These are phyloP conservation scores for Viridothelium virens DNA, from an alignment of 495 filamentous ascomycete genomes.

Conservation along the genomic window DNA sequence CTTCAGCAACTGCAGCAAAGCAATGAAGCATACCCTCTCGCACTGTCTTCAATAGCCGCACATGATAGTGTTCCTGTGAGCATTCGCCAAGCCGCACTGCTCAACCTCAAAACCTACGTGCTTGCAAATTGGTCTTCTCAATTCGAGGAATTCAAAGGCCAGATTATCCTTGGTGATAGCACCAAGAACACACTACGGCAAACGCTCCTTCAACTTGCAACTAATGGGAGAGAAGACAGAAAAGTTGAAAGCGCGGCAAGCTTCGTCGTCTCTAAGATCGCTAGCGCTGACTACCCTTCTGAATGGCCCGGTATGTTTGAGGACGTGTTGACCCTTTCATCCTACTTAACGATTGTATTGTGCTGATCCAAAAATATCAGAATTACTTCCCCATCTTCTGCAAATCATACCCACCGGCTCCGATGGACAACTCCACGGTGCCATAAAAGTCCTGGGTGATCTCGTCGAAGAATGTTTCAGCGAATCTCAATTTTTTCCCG, in stretches of 20 bases:
- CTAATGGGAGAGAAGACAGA: conserved; percentile 65
- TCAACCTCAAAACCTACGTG: conserved; percentile 73
- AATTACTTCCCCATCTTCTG: conserved; percentile 71
- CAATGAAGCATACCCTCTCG: conserved; percentile 67
- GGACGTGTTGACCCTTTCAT: not conserved
- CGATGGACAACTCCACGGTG: conserved; percentile 76
- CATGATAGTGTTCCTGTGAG: conserved; percentile 61
- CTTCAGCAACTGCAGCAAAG: conserved; percentile 53
- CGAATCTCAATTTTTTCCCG: conserved; percentile 87
- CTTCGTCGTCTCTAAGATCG: conserved; percentile 92
- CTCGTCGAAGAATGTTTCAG: conserved; percentile 86
- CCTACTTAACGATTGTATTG: not conserved
- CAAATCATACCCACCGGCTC: conserved; percentile 63
- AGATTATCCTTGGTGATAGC: conserved; percentile 50
- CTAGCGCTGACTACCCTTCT: conserved; percentile 84
- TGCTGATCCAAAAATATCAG: conserved; percentile 17
- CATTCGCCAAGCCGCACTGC: conserved; percentile 74
- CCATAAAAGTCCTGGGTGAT: conserved; percentile 77
- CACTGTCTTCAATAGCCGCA: conserved; percentile 56
- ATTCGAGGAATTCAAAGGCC: conserved; percentile 62
- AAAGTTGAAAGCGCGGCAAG: conserved; percentile 82
- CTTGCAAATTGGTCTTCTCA: conserved; percentile 65
- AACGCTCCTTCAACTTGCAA: conserved; percentile 64
- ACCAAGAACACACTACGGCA: conserved; percentile 66
- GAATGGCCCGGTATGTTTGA: conserved; percentile 57